phyloP scores from a whole-genome alignment of 345 rosid species.

The Linum usitatissimum region DNA sequence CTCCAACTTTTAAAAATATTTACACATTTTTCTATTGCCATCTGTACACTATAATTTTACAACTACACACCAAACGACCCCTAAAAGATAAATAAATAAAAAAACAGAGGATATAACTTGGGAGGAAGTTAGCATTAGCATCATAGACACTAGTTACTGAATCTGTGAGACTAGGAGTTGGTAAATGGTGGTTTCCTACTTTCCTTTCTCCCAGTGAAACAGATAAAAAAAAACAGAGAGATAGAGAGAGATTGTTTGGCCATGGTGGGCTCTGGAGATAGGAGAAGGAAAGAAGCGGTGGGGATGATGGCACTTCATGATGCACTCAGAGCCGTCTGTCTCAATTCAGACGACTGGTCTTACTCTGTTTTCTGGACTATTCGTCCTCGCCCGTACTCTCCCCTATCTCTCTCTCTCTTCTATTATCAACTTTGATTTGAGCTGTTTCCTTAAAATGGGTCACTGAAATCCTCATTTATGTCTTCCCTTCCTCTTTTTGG shows the following conservation, averaged over 20 bases:
- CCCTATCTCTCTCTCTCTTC: constrained; percentile 1
- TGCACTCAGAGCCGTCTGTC: constrained; percentile 96
- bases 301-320: constrained; percentile 99
- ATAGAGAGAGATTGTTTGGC: constrained; percentile 24
- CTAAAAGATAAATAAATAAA: too few species aligned
- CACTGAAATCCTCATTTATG: neutral
- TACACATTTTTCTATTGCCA: too few species aligned
- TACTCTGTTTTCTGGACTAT: constrained; percentile 99
- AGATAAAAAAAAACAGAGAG: constrained; percentile 4
- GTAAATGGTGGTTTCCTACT: neutral
- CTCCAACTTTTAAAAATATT: too few species aligned
- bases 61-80: too few species aligned
- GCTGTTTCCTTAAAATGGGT: constrained; percentile 24
- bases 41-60: too few species aligned
- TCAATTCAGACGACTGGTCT: constrained; percentile 95
- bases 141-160: too few species aligned
- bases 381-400: constrained; percentile 92
- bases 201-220: neutral
- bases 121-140: too few species aligned
- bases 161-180: too few species aligned
- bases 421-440: constrained; percentile 4
- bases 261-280: constrained; percentile 97
- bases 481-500: constrained; percentile 10
- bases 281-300: constrained; percentile 99
- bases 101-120: neutral